Percentiles rank a stretch among this genome's conserved stretches.
Conservation (phyloP, 1,284 basidiomycete genomes). For the Boletus albobrunnescens region DNA sequence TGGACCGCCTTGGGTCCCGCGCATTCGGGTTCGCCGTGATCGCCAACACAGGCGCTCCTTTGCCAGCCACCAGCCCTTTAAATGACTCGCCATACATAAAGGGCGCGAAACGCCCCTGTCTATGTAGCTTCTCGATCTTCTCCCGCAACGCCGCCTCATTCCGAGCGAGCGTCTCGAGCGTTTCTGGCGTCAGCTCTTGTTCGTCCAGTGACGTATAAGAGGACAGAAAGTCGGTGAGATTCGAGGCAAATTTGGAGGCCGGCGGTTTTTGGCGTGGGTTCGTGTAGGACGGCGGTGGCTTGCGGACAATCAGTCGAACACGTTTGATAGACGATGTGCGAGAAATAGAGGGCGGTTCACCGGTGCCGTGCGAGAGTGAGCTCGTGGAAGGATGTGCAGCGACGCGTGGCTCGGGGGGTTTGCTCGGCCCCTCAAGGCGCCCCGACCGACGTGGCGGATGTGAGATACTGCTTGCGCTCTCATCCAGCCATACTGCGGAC, state of each 20-base stretch:
- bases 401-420: slow-evolving; percentile 11
- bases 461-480: background rate
- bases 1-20: slow-evolving; percentile 34
- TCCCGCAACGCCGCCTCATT: slow-evolving; percentile 53
- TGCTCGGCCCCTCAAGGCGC: slow-evolving; percentile 20
- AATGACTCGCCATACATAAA: slow-evolving; percentile 28
- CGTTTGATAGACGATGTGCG: slow-evolving; percentile 46
- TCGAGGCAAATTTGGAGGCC: slow-evolving; percentile 47
- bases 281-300: slow-evolving; percentile 56
- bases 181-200: slow-evolving; percentile 43
- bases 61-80: slow-evolving; percentile 11
- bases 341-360: slow-evolving; percentile 7
- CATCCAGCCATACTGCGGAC: slow-evolving; percentile 11
- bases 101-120: slow-evolving; percentile 35
- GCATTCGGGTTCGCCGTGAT: slow-evolving; percentile 16
- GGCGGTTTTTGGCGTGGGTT: slow-evolving; percentile 66
- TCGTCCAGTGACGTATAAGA: slow-evolving; percentile 57
- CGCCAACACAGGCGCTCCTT: slow-evolving; percentile 5
- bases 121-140: slow-evolving; percentile 46
- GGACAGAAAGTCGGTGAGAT: slow-evolving; percentile 51
- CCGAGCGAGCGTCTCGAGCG: slow-evolving; percentile 43
- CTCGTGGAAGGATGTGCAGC: background rate
- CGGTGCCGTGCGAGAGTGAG: background rate
- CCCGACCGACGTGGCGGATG: slow-evolving; percentile 23
- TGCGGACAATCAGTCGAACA: slow-evolving; percentile 65